A percentile compares a stretch with the other conserved stretches of the same genome.
Conservation (phyloP, 176 grass and related monocot species). For the Raddia guianensis region DNA sequence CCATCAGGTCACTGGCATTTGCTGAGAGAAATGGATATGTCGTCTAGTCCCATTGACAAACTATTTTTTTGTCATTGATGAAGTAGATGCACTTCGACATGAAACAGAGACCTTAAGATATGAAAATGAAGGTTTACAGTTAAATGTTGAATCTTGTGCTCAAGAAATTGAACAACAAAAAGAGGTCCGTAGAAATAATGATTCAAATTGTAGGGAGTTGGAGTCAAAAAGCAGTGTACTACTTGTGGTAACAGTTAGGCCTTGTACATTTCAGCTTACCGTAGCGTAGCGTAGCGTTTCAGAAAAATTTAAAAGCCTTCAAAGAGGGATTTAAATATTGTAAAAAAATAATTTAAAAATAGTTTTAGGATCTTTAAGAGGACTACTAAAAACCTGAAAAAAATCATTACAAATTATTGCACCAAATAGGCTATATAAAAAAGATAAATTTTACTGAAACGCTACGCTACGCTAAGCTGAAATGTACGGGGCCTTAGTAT, state of each 20-base stretch:
- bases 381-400: too few relatives aligned
- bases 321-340: too few relatives aligned
- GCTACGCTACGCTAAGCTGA: too few relatives aligned
- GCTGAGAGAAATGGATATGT: conserved; percentile 32
- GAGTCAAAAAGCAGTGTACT: conserved; percentile 65
- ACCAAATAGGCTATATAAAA: too few relatives aligned
- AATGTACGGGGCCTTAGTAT: too few relatives aligned
- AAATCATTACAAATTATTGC: too few relatives aligned
- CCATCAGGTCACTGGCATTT: conserved; percentile 35
- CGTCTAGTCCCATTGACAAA: conserved; percentile 65
- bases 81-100: conserved; percentile 61
- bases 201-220: conserved; percentile 51
- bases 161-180: conserved; percentile 74
- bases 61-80: conserved; percentile 66
- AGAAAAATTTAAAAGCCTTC: too few relatives aligned
- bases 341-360: too few relatives aligned
- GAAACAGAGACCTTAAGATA: conserved; percentile 59
- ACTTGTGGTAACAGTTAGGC: conserved; percentile 58
- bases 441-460: too few relatives aligned
- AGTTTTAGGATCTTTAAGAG: too few relatives aligned
- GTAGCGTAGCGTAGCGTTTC: too few relatives aligned
- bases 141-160: conserved; percentile 64
- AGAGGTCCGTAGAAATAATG: conserved; percentile 51
- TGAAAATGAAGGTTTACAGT: conserved; percentile 85
- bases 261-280: too few relatives aligned